Evolutionary conservation across 352 stramenopile species (phyloP), one percentile per base, ranked within the genome.

Genomic region (Pythium dissotocum): DNA sequence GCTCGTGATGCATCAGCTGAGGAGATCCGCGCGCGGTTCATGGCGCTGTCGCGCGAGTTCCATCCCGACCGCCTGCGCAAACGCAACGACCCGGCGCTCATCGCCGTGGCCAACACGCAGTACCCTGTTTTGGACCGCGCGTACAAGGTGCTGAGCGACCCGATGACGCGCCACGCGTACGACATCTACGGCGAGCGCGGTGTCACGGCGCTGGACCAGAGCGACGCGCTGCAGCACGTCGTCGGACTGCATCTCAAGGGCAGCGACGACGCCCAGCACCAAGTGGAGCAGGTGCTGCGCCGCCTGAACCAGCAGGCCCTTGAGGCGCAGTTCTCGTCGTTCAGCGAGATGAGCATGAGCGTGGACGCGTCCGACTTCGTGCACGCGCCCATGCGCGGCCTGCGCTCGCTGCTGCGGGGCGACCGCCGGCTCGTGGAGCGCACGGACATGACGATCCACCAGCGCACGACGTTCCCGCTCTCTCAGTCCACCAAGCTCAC

Each of bases 361-460:
- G 80, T 95, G n/a, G 87, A 95, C 65, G 85, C 85, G 16, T 91
- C 82, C 6, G 83, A 92, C 54, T 82, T 93, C 53, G 76, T 93
- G 24, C 70, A 74, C n/a, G 67, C 72, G 49, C 85, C 82, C 5
- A 90, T 89, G 82, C 80, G 77, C 9, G 82, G 79, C 0, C 44
- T 90, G 55, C 75, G 71, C 12, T 80, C 73, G 36, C 75, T 89
- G 16, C 77, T 89, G 59, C 75, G 76, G 49, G 82, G 76, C 30
- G 72, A 72, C 44, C 65, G 65, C 13, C 72, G 79, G 12, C 87
- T 78, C 56, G 65, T 91, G 8, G 73, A 87, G 48, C 75, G 80
- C 40, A 87, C 79, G n/a, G 83, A 93, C 68, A 93, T 91, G 83
- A 90, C 79, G 46, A 85, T 95, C 63, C 82, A 89, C 70, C 87